Base-by-base conservation (phyloP, 208 protist genomes). In the Leishmania lainsoni region DNA sequence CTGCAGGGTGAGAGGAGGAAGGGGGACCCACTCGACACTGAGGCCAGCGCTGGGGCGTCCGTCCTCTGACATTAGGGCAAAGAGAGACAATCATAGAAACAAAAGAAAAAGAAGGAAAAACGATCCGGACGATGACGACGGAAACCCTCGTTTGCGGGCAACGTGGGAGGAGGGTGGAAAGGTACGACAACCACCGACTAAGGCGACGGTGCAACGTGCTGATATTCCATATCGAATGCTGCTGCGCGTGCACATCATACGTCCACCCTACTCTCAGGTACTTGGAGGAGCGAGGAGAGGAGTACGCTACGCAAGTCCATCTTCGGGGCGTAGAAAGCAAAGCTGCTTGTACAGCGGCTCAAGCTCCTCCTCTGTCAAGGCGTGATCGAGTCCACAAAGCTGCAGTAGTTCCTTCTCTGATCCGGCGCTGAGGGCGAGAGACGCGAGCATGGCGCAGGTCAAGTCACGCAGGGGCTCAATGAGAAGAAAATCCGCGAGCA, bases 401-500 rank as follows among this genome's bases (percentile, higher is more conserved):
- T 85, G 87, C 56, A 97, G 74, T 69, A 97, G 79, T 72, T 97
- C 94, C 72, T 85, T 89, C 66, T 95, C 91, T 5, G 87, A 90
- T 20, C 83, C 81, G 5, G 86, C 89, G 16, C 83, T 92, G 16
- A 96, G 79, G n/a, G 83, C 92, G 1, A 96, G 76, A 9, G 92
- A 95, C 3, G 94, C 92, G 16, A 97, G 61, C 81, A 97, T 91
- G 16, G 91, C 92, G 78, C 94, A 97, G 1, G 89, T 94, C 39
- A 97, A 78, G 75, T 97, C 91, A 9, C 92, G 81, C 63, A 97
- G 80, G 16, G 92, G 87, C 66, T 97, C 92, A 51, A 97, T 89
- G 51, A 96, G 81, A 39, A 97, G 88, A 88, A 97, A 97, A 76
- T 97, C 94, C 63, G 91, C 94, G 20, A 97, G 48, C 90, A 96